Evolutionary conservation across 257 asterid genomes (phyloP).

Genomic region (Solanum tarapatanum): DNA sequence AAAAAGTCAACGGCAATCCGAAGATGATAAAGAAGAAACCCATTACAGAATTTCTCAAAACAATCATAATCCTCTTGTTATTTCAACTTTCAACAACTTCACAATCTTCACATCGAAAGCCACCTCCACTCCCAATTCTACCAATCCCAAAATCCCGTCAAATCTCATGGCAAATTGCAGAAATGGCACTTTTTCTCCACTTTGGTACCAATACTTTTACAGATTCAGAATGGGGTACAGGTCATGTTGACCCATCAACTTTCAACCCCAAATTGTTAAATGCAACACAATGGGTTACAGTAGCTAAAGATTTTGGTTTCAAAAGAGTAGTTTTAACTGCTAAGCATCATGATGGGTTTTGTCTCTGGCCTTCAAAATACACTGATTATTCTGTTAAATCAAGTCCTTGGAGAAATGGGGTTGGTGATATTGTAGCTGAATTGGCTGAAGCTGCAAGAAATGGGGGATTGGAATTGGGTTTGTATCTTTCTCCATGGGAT

Average conservation of each 20-base stretch:
- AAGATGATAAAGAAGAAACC: conserved; percentile 7
- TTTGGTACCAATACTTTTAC: conserved; percentile 89
- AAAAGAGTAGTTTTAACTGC: conserved; percentile 57
- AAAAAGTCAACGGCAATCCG: neutral
- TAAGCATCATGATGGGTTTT: conserved; percentile 96
- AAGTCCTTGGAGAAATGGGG: conserved; percentile 79
- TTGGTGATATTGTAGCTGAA: conserved; percentile 66
- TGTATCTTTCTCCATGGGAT: conserved; percentile 99
- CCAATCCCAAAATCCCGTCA: conserved; percentile 75
- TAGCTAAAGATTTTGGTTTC: conserved; percentile 68
- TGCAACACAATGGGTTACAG: conserved; percentile 80
- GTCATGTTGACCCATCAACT: conserved; percentile 56
- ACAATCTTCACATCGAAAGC: conserved; percentile 21
- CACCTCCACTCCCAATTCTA: conserved; percentile 81
- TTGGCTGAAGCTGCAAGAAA: conserved; percentile 55
- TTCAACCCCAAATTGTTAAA: conserved; percentile 62
- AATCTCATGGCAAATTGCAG: conserved; percentile 86
- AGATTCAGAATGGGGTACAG: conserved; percentile 86
- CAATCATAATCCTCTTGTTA: neutral
- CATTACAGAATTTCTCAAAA: neutral
- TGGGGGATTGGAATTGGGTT: conserved; percentile 62
- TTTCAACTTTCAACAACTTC: neutral
- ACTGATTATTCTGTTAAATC: conserved; percentile 84
- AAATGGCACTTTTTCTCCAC: conserved; percentile 83
- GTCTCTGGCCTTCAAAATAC: conserved; percentile 84